Conservation (phyloP, 371 early-diverging fungal species). For the Zopfochytrium polystomum region DNA sequence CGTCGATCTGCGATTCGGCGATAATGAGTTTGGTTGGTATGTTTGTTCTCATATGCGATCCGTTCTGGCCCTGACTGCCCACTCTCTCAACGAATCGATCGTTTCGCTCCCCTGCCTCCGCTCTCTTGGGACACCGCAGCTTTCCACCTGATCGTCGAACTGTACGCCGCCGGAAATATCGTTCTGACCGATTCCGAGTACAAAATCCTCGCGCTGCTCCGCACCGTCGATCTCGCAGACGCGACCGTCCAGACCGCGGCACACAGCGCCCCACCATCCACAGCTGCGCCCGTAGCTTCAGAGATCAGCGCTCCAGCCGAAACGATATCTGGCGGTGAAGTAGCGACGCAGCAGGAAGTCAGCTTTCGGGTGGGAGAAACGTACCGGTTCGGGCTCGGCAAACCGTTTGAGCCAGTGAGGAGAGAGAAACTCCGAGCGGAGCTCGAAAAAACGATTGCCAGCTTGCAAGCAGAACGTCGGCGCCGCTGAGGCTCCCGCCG, state of each 20-base stretch:
- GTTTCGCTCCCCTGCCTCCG: too few species aligned
- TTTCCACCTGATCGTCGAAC: conserved; percentile 91
- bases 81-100: too few species aligned
- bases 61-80: background rate
- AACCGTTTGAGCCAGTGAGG: too few species aligned
- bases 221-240: conserved; percentile 75
- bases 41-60: background rate
- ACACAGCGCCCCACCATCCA: background rate
- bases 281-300: too few species aligned
- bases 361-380: conserved; percentile 17
- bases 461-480: too few species aligned
- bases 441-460: conserved; percentile 6
- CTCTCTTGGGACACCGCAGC: conserved; percentile 40
- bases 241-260: too few species aligned
- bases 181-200: conserved; percentile 89
- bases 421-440: too few species aligned
- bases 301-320: too few species aligned
- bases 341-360: too few species aligned
- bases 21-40: conserved; percentile 43
- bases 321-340: too few species aligned
- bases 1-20: conserved; percentile 87
- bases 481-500: too few species aligned
- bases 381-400: too few species aligned
- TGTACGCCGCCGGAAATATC: conserved; percentile 93
- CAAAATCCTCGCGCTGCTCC: conserved; percentile 77